These are phyloP conservation scores for Zancudomyces culisetae DNA, from an alignment of 371 early-diverging fungal species.

Conservation along the genomic window DNA sequence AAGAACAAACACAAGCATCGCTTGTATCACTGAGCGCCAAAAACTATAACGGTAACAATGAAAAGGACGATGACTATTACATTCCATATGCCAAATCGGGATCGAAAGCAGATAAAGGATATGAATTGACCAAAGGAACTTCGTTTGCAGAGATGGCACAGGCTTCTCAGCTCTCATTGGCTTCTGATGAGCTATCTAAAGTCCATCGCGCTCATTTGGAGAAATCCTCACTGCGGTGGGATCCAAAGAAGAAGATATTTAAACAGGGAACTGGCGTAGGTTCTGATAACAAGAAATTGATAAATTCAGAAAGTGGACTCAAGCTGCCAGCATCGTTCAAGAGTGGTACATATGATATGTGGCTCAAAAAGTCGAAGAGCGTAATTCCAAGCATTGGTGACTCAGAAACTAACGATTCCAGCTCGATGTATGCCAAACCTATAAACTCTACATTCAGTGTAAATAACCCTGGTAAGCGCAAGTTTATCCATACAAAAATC, in stretches of 20 bases:
- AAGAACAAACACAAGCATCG: slow-evolving; percentile 17
- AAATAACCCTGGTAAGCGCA: no score
- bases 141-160: slow-evolving; percentile 68
- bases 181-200: slow-evolving; percentile 60
- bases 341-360: slow-evolving; percentile 51
- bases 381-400: slow-evolving; percentile 71
- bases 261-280: slow-evolving; percentile 64
- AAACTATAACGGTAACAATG: neutral
- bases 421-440: slow-evolving; percentile 3
- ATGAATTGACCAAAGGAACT: slow-evolving; percentile 50
- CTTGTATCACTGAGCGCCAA: no score
- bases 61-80: slow-evolving; percentile 69
- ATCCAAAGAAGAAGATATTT: slow-evolving; percentile 83
- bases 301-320: slow-evolving; percentile 79
- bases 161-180: slow-evolving; percentile 55
- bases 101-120: slow-evolving; percentile 77
- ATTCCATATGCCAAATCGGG: slow-evolving; percentile 73
- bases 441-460: slow-evolving; percentile 15
- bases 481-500: slow-evolving; percentile 37
- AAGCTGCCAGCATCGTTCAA: slow-evolving; percentile 78
- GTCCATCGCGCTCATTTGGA: slow-evolving; percentile 10
- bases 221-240: slow-evolving; percentile 59
- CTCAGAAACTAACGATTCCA: slow-evolving; percentile 38
- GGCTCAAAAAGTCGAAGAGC: slow-evolving; percentile 72
- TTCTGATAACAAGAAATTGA: slow-evolving; percentile 87